These are phyloP conservation scores for Moesziomyces sp. DNA, from an alignment of 1,284 basidiomycete genomes.

Conservation along the genomic window DNA sequence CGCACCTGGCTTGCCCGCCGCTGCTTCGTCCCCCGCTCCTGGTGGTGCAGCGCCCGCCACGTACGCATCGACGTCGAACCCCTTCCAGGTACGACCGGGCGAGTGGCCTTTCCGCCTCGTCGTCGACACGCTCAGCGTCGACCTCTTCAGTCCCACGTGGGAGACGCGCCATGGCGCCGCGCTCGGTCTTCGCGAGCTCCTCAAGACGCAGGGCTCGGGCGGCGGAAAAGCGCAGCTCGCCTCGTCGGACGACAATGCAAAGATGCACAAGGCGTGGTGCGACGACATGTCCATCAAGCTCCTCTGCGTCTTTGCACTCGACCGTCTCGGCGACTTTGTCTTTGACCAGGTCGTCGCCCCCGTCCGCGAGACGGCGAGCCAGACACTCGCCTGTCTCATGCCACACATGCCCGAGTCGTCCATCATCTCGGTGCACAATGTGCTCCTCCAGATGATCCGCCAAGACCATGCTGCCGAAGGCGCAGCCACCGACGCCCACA, in stretches of 20 bases:
- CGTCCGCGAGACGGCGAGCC: constrained; percentile 94
- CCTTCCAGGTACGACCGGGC: constrained; percentile 71
- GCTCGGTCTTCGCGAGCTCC: constrained; percentile 86
- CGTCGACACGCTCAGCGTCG: constrained; percentile 82
- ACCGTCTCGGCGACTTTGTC: constrained; percentile 97
- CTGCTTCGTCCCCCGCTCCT: constrained; percentile 28
- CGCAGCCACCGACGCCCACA: constrained; percentile 14
- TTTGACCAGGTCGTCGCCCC: constrained; percentile 97
- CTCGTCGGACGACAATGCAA: constrained; percentile 35
- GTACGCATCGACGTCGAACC: constrained; percentile 42
- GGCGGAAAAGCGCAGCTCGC: constrained; percentile 75
- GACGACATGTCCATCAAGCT: constrained; percentile 87
- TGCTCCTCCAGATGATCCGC: constrained; percentile 91
- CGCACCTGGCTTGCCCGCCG: constrained; percentile 25
- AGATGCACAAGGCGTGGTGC: constrained; percentile 82
- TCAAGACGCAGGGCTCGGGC: constrained; percentile 84
- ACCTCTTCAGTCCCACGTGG: constrained; percentile 87
- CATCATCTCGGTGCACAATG: constrained; percentile 81
- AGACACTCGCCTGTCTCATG: constrained; percentile 89
- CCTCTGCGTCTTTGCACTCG: constrained; percentile 90
- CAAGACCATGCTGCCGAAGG: constrained; percentile 75
- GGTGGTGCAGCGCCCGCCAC: constrained; percentile 28
- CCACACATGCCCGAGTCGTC: constrained; percentile 82
- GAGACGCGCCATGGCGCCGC: constrained; percentile 94
- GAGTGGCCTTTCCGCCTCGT: constrained; percentile 90